Percentiles rank a stretch among this genome's conserved stretches.
Conservation (phyloP, 139 green algal genomes). For the Edaphochlamys debaryana region DNA sequence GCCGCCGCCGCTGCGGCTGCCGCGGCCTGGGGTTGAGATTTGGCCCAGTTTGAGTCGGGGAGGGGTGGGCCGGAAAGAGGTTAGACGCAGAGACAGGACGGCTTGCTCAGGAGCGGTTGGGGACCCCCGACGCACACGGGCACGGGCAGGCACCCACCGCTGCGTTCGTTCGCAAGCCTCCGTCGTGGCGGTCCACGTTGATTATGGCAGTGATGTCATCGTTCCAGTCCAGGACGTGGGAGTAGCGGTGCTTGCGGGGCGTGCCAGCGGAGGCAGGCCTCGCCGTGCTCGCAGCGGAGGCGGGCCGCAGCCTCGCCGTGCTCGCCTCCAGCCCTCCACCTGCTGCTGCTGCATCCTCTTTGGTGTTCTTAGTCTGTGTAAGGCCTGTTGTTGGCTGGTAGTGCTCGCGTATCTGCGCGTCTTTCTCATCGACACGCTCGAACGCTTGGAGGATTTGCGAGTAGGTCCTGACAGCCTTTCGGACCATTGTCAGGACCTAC, state of each 20-base stretch:
- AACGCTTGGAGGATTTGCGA: conserved; percentile 1
- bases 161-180: not conserved
- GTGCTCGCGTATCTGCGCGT: not conserved
- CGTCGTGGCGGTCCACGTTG: conserved; percentile 25
- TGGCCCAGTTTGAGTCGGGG: too few relatives aligned
- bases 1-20: not conserved
- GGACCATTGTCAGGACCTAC: too few relatives aligned
- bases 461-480: conserved; percentile 33
- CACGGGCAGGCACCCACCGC: too few relatives aligned
- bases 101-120: too few relatives aligned
- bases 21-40: too few relatives aligned
- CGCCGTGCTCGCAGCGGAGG: conserved; percentile 5
- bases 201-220: conserved; percentile 27
- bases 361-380: too few relatives aligned
- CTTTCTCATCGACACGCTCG: not conserved
- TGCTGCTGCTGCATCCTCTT: too few relatives aligned
- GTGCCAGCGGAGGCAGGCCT: not conserved
- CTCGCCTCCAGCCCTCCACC: too few relatives aligned
- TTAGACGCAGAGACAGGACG: too few relatives aligned
- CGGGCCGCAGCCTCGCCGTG: not conserved
- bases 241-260: conserved; percentile 32
- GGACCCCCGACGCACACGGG: too few relatives aligned
- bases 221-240: conserved; percentile 39
- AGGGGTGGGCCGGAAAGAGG: too few relatives aligned
- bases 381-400: conserved; percentile 1